Conservation (phyloP, 306 rosid genomes). For the Vicia sativa region DNA sequence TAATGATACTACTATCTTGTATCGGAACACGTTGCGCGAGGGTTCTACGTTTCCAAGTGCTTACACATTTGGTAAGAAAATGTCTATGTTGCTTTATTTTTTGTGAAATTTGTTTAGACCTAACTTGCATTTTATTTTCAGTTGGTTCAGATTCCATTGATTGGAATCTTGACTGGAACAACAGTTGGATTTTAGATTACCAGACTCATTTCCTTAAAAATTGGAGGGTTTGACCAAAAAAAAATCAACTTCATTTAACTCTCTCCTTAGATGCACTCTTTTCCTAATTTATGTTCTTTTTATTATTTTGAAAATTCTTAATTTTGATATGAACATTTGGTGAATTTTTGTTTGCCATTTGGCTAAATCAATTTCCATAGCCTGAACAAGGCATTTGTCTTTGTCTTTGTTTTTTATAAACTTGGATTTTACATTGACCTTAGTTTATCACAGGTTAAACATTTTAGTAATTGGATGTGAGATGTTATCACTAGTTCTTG, state of each 20-base stretch:
- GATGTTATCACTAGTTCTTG: too few species aligned
- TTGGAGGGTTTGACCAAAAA: background rate
- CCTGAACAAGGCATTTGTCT: conserved; percentile 3
- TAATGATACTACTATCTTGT: conserved; percentile 83
- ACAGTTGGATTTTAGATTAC: too few species aligned
- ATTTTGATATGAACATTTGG: conserved; percentile 19
- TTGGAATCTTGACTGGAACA: background rate
- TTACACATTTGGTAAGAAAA: conserved; percentile 82
- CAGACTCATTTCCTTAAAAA: too few species aligned
- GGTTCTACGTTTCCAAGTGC: conserved; percentile 98
- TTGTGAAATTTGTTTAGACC: conserved; percentile 21
- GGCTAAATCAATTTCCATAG: background rate
- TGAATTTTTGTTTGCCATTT: conserved; percentile 24
- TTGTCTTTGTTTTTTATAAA: background rate
- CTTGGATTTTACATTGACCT: background rate
- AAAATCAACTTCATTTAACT: conserved; percentile 1
- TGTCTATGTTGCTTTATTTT: conserved; percentile 18
- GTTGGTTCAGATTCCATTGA: background rate
- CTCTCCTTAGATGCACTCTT: conserved; percentile 10
- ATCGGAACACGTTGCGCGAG: conserved; percentile 90
- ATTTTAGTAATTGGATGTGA: too few species aligned
- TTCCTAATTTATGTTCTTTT: background rate
- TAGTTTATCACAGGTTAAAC: background rate
- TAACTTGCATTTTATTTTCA: conserved; percentile 16
- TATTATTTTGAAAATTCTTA: background rate